Conservation (phyloP, 192 early-diverging fungal species). For the Podochytrium sp. region DNA sequence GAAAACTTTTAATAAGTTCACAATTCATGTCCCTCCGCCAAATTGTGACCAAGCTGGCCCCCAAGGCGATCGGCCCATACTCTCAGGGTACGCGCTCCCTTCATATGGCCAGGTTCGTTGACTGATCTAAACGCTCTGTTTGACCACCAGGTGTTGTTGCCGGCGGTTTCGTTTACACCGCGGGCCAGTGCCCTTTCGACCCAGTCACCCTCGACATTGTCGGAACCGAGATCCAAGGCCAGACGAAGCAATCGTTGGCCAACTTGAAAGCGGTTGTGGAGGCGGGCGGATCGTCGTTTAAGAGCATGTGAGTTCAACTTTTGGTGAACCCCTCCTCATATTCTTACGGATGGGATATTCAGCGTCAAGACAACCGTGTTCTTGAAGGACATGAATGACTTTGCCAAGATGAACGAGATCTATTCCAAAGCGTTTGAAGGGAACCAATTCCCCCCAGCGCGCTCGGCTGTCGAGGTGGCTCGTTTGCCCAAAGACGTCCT, state of each 20-base stretch:
- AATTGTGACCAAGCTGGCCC: constrained; percentile 42
- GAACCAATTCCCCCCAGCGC: constrained; percentile 43
- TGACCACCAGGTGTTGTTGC: constrained; percentile 70
- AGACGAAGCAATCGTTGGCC: constrained; percentile 67
- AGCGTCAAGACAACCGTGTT: constrained; percentile 94
- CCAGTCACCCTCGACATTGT: constrained; percentile 75
- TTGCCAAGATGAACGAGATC: constrained; percentile 83
- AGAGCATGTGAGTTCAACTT: constrained; percentile 56
- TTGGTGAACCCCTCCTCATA: background rate
- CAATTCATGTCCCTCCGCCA: background rate
- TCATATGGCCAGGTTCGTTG: background rate
- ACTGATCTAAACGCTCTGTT: background rate
- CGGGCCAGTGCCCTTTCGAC: constrained; percentile 41
- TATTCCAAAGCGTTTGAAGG: constrained; percentile 73
- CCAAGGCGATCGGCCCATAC: constrained; percentile 40
- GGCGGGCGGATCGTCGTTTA: constrained; percentile 75
- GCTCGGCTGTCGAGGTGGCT: constrained; percentile 82
- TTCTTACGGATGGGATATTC: background rate
- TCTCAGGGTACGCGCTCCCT: no score
- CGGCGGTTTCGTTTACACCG: constrained; percentile 83
- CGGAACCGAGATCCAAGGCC: constrained; percentile 67
- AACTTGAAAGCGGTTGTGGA: constrained; percentile 85
- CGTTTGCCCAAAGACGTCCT: constrained; percentile 85
- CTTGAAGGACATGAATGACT: constrained; percentile 82
- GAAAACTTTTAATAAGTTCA: background rate